Percentiles rank a stretch among this genome's conserved stretches.
These are phyloP conservation scores for Tieghemostelium lacteum DNA, from an alignment of 78 protist species.

Conservation along the genomic window DNA sequence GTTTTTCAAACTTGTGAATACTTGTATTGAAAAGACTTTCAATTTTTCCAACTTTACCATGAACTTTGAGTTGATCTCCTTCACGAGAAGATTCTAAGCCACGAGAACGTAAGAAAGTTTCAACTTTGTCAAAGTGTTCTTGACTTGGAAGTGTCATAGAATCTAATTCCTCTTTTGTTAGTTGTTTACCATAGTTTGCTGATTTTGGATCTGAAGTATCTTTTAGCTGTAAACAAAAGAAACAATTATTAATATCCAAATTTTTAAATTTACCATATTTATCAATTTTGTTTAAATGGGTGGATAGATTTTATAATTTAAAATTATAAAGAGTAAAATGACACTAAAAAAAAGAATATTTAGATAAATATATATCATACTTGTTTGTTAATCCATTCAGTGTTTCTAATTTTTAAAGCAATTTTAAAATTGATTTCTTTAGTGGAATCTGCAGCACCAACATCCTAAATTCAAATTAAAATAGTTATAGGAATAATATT, in stretches of 20 bases:
- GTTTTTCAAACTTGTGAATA: conserved; percentile 54
- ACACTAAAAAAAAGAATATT: neutral
- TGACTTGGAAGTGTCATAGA: conserved; percentile 65
- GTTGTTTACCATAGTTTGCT: conserved; percentile 42
- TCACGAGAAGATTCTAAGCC: conserved; percentile 36
- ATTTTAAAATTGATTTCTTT: conserved; percentile 22
- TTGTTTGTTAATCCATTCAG: conserved; percentile 41
- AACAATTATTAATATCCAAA: neutral
- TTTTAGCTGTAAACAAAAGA: conserved; percentile 8
- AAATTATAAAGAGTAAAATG: too few species aligned
- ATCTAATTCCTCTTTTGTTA: conserved; percentile 20
- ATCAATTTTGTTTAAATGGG: too few species aligned
- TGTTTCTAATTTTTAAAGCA: conserved; percentile 53
- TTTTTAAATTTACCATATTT: neutral
- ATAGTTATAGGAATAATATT: too few species aligned
- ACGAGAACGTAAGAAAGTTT: neutral
- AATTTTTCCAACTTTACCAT: conserved; percentile 28
- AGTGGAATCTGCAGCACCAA: conserved; percentile 30
- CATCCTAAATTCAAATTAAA: conserved; percentile 6
- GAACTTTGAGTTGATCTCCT: conserved; percentile 39
- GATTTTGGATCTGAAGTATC: conserved; percentile 41
- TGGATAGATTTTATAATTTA: too few species aligned
- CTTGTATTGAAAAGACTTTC: conserved; percentile 36
- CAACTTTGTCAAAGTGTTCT: conserved; percentile 54
- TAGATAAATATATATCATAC: neutral